Conservation (phyloP, 2,329 filamentous ascomycete species). For the Colletotrichum truncatum region DNA sequence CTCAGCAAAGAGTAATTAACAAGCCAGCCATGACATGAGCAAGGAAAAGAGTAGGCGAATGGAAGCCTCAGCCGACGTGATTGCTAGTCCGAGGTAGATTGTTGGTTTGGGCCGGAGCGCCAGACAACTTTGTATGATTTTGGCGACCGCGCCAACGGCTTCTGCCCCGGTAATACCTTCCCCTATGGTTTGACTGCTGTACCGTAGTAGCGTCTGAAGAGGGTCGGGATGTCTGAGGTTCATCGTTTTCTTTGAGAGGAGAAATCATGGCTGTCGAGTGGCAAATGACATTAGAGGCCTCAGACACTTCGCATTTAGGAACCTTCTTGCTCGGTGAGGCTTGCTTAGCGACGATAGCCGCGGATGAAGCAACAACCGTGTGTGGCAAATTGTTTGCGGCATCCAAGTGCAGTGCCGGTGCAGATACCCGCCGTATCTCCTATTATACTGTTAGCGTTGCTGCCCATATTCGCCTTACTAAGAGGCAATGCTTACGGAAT, state of each 20-base stretch:
- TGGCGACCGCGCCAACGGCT: constrained; percentile 18
- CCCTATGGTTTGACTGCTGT: neutral
- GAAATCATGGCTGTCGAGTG: neutral
- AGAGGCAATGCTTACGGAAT: neutral
- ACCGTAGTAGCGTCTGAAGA: neutral
- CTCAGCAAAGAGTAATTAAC: neutral
- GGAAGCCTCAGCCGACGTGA: neutral
- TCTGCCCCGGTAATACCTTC: neutral
- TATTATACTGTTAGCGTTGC: neutral
- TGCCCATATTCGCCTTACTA: too few relatives aligned
- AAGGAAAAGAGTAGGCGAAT: neutral
- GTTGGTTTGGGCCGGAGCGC: neutral
- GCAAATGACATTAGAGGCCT: neutral
- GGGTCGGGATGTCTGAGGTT: neutral
- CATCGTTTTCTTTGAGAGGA: neutral
- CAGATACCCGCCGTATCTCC: constrained; percentile 10
- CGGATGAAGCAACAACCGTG: neutral
- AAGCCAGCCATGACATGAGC: neutral
- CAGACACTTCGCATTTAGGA: neutral
- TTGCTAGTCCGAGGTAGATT: neutral
- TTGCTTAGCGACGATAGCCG: neutral
- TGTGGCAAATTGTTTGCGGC: neutral
- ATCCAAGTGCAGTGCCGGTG: constrained; percentile 3
- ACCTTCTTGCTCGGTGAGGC: neutral
- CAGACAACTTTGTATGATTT: neutral